Conservation (phyloP, 2,329 filamentous ascomycete species). For the Aspergillus bombycis region DNA sequence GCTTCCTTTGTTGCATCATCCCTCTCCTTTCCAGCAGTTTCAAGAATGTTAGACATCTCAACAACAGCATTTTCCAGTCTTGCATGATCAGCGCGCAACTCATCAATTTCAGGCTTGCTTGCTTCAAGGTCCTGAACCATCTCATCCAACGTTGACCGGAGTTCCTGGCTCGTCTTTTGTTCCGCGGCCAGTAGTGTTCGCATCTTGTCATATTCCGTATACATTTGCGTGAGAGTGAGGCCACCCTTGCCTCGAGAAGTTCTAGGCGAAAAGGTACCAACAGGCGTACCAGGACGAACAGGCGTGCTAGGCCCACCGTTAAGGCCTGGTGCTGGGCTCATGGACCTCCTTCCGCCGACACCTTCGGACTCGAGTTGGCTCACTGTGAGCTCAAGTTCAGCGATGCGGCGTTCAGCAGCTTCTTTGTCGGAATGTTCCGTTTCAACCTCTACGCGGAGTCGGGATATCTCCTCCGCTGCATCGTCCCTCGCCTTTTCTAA, state of each 20-base stretch:
- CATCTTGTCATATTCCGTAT: constrained; percentile 63
- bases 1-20: constrained; percentile 77
- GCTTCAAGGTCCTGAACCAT: constrained; percentile 84
- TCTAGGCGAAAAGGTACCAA: constrained; percentile 56
- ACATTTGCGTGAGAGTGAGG: constrained; percentile 65
- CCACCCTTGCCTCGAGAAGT: constrained; percentile 57
- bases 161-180: constrained; percentile 72
- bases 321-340: constrained; percentile 56
- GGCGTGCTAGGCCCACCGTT: constrained; percentile 57
- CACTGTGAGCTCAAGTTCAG: constrained; percentile 66
- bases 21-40: constrained; percentile 78
- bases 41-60: constrained; percentile 81
- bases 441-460: constrained; percentile 57
- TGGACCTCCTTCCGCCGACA: constrained; percentile 48
- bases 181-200: constrained; percentile 74
- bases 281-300: constrained; percentile 53
- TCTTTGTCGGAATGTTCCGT: constrained; percentile 63
- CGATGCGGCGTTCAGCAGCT: constrained; percentile 63
- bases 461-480: constrained; percentile 62
- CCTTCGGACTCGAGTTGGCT: constrained; percentile 63
- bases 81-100: constrained; percentile 78
- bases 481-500: constrained; percentile 64
- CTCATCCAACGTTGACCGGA: constrained; percentile 78
- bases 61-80: constrained; percentile 78
- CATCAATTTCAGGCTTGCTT: constrained; percentile 84